A percentile compares a stretch with the other conserved stretches of the same genome.
These are phyloP conservation scores for Ascochyta pisi DNA, from an alignment of 2,329 filamentous ascomycete species.

Conservation along the genomic window DNA sequence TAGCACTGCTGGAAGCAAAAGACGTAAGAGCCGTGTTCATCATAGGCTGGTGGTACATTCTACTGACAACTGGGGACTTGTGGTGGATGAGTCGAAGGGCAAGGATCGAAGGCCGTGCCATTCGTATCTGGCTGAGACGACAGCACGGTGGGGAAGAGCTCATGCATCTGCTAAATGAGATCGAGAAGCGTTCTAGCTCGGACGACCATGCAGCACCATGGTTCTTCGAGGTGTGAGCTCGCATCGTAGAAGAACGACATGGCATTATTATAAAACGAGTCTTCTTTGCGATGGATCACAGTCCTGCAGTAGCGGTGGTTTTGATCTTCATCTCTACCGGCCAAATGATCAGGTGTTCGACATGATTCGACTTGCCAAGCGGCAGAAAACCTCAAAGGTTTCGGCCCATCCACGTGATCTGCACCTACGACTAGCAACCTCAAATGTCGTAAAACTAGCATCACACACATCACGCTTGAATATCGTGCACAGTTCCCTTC, in stretches of 20 bases:
- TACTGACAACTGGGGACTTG: slow-evolving; percentile 33
- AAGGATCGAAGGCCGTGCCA: slow-evolving; percentile 31
- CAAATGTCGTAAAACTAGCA: background rate
- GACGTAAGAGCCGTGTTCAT: slow-evolving; percentile 63
- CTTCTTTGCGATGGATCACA: background rate
- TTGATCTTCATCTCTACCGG: no score
- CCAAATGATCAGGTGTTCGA: no score
- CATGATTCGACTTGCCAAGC: no score
- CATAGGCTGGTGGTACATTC: slow-evolving; percentile 64
- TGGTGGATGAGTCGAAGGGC: slow-evolving; percentile 42
- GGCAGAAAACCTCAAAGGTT: background rate
- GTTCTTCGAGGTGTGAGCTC: slow-evolving; percentile 1
- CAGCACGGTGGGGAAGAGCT: slow-evolving; percentile 17
- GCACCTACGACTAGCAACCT: slow-evolving; percentile 10
- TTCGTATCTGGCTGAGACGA: slow-evolving; percentile 35
- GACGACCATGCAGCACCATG: background rate
- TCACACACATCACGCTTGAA: slow-evolving; percentile 4
- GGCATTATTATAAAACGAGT: background rate
- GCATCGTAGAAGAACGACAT: no score
- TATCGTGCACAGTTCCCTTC: slow-evolving; percentile 1
- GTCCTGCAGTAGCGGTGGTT: no score
- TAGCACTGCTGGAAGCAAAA: slow-evolving; percentile 56
- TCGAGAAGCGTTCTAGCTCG: background rate
- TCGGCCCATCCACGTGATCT: slow-evolving; percentile 11
- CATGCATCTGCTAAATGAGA: slow-evolving; percentile 13